Percentiles rank a stretch among this genome's conserved stretches.
Evolutionary conservation across 305 asterid species (phyloP).

Genomic region (Fraxinus greggii): DNA sequence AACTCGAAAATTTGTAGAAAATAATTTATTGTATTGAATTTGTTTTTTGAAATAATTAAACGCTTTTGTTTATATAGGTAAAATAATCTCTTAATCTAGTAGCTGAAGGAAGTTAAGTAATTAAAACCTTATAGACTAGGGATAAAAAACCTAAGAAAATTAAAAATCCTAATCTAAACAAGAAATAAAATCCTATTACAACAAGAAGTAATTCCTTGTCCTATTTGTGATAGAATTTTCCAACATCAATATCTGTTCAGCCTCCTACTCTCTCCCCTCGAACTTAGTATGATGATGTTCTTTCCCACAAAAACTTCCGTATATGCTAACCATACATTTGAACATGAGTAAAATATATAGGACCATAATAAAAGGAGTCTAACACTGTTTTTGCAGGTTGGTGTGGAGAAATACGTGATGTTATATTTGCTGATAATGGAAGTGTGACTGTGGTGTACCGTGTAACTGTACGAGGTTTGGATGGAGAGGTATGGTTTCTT

Average conservation of each 20-base stretch:
- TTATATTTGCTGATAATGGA: slow-evolving; percentile 82
- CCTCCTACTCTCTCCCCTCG: background rate
- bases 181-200: background rate
- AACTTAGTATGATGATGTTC: background rate
- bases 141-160: background rate
- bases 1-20: background rate
- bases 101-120: background rate
- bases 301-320: background rate
- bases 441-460: slow-evolving; percentile 95
- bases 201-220: background rate
- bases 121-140: background rate
- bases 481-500: slow-evolving; percentile 74
- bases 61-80: background rate
- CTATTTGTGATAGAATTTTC: background rate
- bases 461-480: slow-evolving; percentile 88
- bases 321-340: background rate
- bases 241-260: background rate
- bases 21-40: background rate
- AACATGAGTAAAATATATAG: background rate
- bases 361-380: background rate
- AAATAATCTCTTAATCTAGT: background rate
- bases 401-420: slow-evolving; percentile 99
- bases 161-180: background rate
- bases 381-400: slow-evolving; percentile 55
- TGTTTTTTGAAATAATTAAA: background rate